phyloP scores from a whole-genome alignment of 2,329 filamentous ascomycete species.

The Epichloe uncinata region DNA sequence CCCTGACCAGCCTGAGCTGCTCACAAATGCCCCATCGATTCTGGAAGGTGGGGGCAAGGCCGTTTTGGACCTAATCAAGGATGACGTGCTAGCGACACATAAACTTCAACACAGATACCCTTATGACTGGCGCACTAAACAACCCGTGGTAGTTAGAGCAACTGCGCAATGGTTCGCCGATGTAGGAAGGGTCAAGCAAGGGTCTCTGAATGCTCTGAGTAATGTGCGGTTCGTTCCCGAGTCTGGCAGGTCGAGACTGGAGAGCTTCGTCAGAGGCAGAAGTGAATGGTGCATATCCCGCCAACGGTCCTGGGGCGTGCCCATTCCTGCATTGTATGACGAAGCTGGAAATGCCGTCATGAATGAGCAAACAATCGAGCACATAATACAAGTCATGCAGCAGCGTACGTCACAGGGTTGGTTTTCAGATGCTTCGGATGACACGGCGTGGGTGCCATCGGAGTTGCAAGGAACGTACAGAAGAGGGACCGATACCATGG shows the following conservation, averaged over 20 bases:
- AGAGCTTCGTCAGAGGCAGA: conserved; percentile 74
- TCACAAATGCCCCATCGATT: conserved; percentile 58
- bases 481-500: conserved; percentile 90
- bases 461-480: conserved; percentile 48
- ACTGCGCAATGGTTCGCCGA: conserved; percentile 98
- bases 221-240: conserved; percentile 69
- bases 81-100: conserved; percentile 55
- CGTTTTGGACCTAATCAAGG: conserved; percentile 55
- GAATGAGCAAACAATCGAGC: conserved; percentile 62
- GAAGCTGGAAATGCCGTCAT: conserved; percentile 62
- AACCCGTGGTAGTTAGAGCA: conserved; percentile 78
- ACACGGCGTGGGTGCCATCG: conserved; percentile 62
- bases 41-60: conserved; percentile 54
- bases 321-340: conserved; percentile 82
- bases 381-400: conserved; percentile 70
- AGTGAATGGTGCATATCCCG: conserved; percentile 98
- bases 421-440: conserved; percentile 74
- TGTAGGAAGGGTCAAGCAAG: conserved; percentile 66
- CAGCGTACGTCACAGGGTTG: conserved; percentile 78
- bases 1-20: conserved; percentile 49
- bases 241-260: conserved; percentile 57
- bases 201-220: conserved; percentile 56
- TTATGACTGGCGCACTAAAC: conserved; percentile 94
- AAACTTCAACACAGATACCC: conserved; percentile 84
- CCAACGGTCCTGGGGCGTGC: conserved; percentile 91